Conservation (phyloP, 1,284 basidiomycete genomes). For the Cutaneotrichosporon dermatis region DNA sequence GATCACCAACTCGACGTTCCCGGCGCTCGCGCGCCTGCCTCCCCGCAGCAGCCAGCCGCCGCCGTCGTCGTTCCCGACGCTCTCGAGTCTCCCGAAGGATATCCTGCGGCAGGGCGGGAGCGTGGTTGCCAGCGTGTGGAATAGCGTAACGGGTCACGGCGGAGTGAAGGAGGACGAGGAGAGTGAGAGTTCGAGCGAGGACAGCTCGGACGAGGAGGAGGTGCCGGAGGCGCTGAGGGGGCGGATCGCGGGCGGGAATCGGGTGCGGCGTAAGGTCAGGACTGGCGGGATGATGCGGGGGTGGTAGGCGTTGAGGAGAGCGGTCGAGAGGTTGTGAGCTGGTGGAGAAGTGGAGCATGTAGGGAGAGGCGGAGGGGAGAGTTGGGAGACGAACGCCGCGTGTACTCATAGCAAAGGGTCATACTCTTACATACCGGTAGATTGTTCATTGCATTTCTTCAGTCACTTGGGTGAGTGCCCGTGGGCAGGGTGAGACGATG, state of each 20-base stretch:
- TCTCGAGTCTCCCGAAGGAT: constrained; percentile 14
- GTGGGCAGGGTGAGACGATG: too few relatives aligned
- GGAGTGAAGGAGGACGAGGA: background rate
- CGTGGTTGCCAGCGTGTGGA: constrained; percentile 6
- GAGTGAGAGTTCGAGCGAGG: background rate
- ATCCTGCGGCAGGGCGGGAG: constrained; percentile 8
- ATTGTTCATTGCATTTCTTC: too few relatives aligned
- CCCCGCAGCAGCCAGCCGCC: too few relatives aligned
- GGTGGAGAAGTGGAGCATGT: too few relatives aligned
- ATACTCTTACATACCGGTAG: too few relatives aligned
- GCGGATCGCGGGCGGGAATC: background rate
- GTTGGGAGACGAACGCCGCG: too few relatives aligned
- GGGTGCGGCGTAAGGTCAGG: background rate
- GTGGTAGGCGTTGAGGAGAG: too few relatives aligned
- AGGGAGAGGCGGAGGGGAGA: too few relatives aligned
- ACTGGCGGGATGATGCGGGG: background rate
- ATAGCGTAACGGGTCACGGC: background rate
- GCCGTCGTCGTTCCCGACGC: constrained; percentile 11
- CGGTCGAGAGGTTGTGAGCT: too few relatives aligned
- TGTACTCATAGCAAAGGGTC: too few relatives aligned
- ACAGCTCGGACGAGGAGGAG: background rate
- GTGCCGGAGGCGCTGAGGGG: background rate
- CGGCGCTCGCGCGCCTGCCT: too few relatives aligned
- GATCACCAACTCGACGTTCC: background rate
- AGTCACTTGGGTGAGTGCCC: too few relatives aligned